Evolutionary conservation across 1,284 basidiomycete species (phyloP).

Genomic region (Cryptococcus sp.): DNA sequence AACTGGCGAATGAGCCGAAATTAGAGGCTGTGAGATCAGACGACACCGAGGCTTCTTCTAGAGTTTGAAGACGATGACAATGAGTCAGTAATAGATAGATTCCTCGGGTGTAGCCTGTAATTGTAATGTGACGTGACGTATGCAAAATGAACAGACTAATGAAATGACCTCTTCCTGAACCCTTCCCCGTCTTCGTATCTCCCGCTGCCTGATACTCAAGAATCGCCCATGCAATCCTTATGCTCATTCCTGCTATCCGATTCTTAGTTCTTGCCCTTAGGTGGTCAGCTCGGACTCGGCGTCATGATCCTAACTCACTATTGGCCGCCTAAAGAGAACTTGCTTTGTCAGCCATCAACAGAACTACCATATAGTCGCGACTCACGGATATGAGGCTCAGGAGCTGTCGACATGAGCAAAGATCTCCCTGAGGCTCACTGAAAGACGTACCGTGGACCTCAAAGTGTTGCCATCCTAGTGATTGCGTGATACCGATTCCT

Average conservation of each 20-base stretch:
- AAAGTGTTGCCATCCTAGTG: slow-evolving; percentile 94
- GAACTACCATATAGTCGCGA: not conserved
- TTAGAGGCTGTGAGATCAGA: not conserved
- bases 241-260: not conserved
- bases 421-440: slow-evolving; percentile 4
- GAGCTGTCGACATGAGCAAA: slow-evolving; percentile 22
- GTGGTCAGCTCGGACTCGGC: not conserved
- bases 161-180: no score
- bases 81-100: no score
- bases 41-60: not conserved
- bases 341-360: not conserved
- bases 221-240: no score
- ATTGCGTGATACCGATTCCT: slow-evolving; percentile 92
- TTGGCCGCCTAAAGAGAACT: slow-evolving; percentile 52
- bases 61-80: not conserved
- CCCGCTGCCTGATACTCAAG: no score
- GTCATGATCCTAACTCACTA: slow-evolving; percentile 30
- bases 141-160: no score
- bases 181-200: no score
- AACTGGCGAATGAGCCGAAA: not conserved
- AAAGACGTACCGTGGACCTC: slow-evolving; percentile 81
- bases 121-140: no score
- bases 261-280: not conserved
- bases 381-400: slow-evolving; percentile 43
- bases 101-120: no score